A percentile compares a stretch with the other conserved stretches of the same genome.
Conservation (phyloP, 1,284 basidiomycete genomes). For the Abortiporus biennis region DNA sequence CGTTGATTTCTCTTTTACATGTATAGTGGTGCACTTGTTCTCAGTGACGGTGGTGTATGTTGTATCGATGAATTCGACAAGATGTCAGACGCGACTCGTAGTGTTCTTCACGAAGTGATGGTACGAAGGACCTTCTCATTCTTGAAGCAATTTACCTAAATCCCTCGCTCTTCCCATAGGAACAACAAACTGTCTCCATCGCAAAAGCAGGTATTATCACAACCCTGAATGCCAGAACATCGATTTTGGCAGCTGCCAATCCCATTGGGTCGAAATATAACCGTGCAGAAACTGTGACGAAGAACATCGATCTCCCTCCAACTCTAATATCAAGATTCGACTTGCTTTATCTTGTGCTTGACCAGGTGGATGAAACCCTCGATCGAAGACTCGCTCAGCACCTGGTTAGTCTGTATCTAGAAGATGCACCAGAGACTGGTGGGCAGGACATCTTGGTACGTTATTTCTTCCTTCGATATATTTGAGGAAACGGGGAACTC, state of each 20-base stretch:
- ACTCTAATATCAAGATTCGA: conserved; percentile 98
- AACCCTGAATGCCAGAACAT: conserved; percentile 95
- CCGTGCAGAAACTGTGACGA: conserved; percentile 79
- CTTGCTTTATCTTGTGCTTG: conserved; percentile 94
- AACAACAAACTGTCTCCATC: conserved; percentile 99
- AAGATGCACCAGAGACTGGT: conserved; percentile 74
- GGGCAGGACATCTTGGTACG: conserved; percentile 74
- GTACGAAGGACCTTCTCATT: conserved; percentile 35
- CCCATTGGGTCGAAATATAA: conserved; percentile 97
- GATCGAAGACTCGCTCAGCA: conserved; percentile 93
- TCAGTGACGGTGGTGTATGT: conserved; percentile 97
- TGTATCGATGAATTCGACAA: conserved; percentile 99
- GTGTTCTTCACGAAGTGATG: conserved; percentile 99
- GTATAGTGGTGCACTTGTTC: conserved; percentile 85
- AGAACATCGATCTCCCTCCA: conserved; percentile 91
- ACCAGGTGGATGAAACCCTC: conserved; percentile 86
- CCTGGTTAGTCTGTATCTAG: conserved; percentile 89
- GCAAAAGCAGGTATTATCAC: conserved; percentile 99
- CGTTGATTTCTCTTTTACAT: conserved; percentile 3
- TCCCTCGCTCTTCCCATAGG: conserved; percentile 39
- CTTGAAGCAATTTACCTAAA: neutral
- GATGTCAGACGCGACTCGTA: conserved; percentile 96
- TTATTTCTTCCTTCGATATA: conserved; percentile 10
- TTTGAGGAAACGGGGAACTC: no score
- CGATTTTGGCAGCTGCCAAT: conserved; percentile 95